A percentile compares a stretch with the other conserved stretches of the same genome.
These are phyloP conservation scores for Xylariaceae sp. DNA, from an alignment of 2,329 filamentous ascomycete species.

Conservation along the genomic window DNA sequence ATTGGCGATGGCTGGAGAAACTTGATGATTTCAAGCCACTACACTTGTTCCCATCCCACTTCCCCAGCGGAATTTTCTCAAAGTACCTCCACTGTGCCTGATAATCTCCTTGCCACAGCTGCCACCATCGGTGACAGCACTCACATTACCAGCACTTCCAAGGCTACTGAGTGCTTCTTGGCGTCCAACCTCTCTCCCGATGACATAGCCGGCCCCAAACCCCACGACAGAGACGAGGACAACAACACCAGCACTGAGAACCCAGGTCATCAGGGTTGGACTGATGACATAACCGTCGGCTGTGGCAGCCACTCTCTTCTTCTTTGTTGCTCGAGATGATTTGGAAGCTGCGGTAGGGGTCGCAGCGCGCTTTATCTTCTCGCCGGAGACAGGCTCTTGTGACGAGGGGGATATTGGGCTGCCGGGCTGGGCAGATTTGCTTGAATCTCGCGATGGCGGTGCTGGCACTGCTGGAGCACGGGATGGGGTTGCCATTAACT, in stretches of 20 bases:
- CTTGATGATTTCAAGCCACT: slow-evolving; percentile 38
- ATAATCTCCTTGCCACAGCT: slow-evolving; percentile 53
- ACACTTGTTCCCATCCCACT: slow-evolving; percentile 47
- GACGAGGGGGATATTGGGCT: slow-evolving; percentile 12
- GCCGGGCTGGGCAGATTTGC: slow-evolving; percentile 15
- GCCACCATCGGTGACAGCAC: slow-evolving; percentile 38
- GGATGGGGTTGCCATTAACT: slow-evolving; percentile 46
- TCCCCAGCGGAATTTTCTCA: slow-evolving; percentile 53
- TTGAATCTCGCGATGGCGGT: slow-evolving; percentile 13
- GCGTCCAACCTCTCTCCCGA: slow-evolving; percentile 62
- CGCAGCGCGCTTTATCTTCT: slow-evolving; percentile 49
- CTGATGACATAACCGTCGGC: slow-evolving; percentile 45
- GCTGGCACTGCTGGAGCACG: slow-evolving; percentile 17
- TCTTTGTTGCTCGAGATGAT: slow-evolving; percentile 50
- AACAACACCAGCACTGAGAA: slow-evolving; percentile 63
- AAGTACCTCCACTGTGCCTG: slow-evolving; percentile 45
- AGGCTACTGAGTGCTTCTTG: slow-evolving; percentile 51
- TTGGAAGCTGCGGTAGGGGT: slow-evolving; percentile 35
- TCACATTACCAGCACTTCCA: slow-evolving; percentile 41
- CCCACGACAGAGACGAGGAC: slow-evolving; percentile 65
- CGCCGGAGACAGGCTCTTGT: slow-evolving; percentile 27
- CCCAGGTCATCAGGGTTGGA: slow-evolving; percentile 61
- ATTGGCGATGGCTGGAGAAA: too few relatives aligned
- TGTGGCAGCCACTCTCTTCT: slow-evolving; percentile 49
- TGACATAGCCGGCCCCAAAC: slow-evolving; percentile 65